Base-by-base conservation (phyloP, 805 yeast genomes). In the Candida xiaguanensis region DNA sequence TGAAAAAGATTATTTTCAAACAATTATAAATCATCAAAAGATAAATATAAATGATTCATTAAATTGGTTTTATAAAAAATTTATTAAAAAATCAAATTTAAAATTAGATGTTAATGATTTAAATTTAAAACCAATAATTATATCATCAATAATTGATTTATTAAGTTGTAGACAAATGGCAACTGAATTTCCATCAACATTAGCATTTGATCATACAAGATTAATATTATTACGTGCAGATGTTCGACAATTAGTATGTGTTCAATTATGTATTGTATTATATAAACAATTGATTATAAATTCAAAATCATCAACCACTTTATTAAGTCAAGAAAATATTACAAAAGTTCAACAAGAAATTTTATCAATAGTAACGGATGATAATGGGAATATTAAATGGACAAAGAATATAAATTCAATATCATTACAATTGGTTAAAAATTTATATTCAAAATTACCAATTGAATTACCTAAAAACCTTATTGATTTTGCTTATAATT, bases 341-440 rank as follows among this genome's bases (percentile, higher is more conserved):
- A 58, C 64, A 38, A 66, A 60, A 36, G 67, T 87, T 40, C 87
- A 83, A 58, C 78, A 70, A 37, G 91, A 86, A 51, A 76, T 88
- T 30, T 63, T 85, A 39, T 83, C 90, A 23, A 83, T 87, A 33
- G 87, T 87, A 13, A 78, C 88, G 24, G 95, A 87, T 60, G 87
- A 84, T 43, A 84, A 82, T 51, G 95, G 95, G 2, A 85, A 85
- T 56, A 78, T 86, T 42, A 86, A 89, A 64, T 87, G 96, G 96
- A 87, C 96, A 1, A 77, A 86, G 53, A 87, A 87, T 58, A 76
- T 86, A 18, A 74, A 78, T 46, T 70, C 84, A 12, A 77, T 88
- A 45, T 76, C 91, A 4, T 70, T 87, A 43, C 95, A 83, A 55
- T 53, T 84, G 35, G 74, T 75, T 24, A 74, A 75, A 48, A 65